These are phyloP conservation scores for Tetradesmus obliquus DNA, from an alignment of 139 green algal genomes.

Conservation along the genomic window DNA sequence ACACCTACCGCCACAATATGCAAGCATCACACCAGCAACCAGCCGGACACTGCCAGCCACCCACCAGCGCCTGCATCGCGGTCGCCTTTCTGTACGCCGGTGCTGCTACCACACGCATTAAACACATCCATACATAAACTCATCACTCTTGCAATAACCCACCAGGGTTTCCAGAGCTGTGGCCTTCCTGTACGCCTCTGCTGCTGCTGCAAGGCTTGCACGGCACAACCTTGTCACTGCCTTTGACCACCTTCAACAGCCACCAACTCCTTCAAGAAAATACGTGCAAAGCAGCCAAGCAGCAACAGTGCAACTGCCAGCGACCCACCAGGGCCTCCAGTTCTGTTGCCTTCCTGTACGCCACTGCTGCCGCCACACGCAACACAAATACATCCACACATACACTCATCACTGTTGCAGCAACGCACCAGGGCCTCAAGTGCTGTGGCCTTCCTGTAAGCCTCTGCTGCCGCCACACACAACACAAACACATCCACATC, in stretches of 20 bases:
- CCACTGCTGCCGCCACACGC: neutral
- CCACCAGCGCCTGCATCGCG: neutral
- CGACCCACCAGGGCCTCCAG: neutral
- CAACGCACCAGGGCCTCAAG: conserved; percentile 37
- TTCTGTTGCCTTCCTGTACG: neutral
- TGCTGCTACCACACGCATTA: neutral
- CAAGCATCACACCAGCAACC: no score
- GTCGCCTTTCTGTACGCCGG: neutral
- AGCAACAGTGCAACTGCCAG: no score
- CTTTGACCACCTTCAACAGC: no score
- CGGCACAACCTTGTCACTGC: neutral
- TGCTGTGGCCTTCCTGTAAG: conserved; percentile 37
- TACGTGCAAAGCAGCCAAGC: no score
- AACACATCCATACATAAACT: neutral
- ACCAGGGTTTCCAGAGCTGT: conserved; percentile 41
- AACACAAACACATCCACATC: neutral
- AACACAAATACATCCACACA: no score
- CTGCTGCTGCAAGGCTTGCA: neutral
- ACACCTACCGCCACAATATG: neutral
- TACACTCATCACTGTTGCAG: neutral
- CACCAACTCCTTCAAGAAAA: no score
- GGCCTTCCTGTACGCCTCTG: conserved; percentile 17
- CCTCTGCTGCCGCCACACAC: neutral
- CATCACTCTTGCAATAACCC: neutral
- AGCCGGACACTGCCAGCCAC: neutral